Evolutionary conservation across 352 stramenopile species (phyloP).

Genomic region (Aphanomyces stellatus): DNA sequence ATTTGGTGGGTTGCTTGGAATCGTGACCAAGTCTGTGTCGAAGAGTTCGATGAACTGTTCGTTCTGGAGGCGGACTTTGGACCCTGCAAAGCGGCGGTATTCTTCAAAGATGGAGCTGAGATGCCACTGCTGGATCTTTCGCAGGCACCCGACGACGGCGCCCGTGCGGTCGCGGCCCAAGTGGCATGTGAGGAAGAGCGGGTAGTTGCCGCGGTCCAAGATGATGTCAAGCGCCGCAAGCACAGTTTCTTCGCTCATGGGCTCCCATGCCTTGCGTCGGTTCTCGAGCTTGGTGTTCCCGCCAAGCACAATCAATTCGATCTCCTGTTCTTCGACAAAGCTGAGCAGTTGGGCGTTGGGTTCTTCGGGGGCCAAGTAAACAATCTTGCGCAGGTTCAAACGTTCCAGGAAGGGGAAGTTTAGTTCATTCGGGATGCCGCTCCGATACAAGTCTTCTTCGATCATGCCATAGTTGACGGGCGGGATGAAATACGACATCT

Average conservation of each 20-base stretch:
- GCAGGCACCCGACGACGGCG: constrained; percentile 82
- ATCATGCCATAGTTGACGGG: constrained; percentile 91
- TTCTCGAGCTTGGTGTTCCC: constrained; percentile 85
- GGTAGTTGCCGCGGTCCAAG: constrained; percentile 84
- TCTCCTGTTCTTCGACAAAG: constrained; percentile 88
- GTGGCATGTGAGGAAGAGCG: constrained; percentile 87
- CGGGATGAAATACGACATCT: constrained; percentile 88
- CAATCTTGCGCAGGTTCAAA: constrained; percentile 84
- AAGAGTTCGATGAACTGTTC: constrained; percentile 95
- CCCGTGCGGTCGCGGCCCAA: constrained; percentile 84
- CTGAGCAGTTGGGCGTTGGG: constrained; percentile 84
- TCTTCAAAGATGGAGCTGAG: constrained; percentile 91
- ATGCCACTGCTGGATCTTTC: constrained; percentile 91
- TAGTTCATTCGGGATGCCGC: constrained; percentile 85
- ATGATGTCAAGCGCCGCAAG: constrained; percentile 84
- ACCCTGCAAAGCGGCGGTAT: constrained; percentile 85
- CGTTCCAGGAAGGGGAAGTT: constrained; percentile 90
- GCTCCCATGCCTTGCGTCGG: constrained; percentile 78
- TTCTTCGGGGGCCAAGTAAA: constrained; percentile 87
- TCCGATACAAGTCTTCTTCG: constrained; percentile 87
- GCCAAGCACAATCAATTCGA: constrained; percentile 78
- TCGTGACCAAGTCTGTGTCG: constrained; percentile 87
- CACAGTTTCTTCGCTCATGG: constrained; percentile 84
- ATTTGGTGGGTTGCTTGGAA: constrained; percentile 59
- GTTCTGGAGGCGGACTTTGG: constrained; percentile 87